Evolutionary conservation across 1,284 basidiomycete genomes (phyloP).

Genomic region (Neonothopanus nambi): DNA sequence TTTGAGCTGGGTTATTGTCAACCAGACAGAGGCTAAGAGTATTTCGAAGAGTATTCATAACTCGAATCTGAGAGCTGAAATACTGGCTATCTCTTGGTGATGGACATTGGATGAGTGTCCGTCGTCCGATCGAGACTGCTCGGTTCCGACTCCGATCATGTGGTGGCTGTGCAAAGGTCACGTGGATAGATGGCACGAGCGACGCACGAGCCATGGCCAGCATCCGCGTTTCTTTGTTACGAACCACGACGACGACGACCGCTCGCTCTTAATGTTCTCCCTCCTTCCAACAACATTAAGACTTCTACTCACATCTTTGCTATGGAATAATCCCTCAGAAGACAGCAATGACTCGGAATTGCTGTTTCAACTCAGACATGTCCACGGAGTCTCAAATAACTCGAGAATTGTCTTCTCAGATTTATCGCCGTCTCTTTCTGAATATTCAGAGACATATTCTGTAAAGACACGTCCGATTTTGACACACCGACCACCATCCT

Average conservation of each 20-base stretch:
- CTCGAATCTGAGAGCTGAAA: too few relatives aligned
- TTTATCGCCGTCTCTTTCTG: constrained; percentile 29
- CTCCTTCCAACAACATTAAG: constrained; percentile 7
- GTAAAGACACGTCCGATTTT: constrained; percentile 40
- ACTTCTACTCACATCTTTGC: constrained; percentile 4
- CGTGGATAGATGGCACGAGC: too few relatives aligned
- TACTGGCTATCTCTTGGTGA: too few relatives aligned
- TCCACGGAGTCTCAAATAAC: constrained; percentile 56
- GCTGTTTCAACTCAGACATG: constrained; percentile 64
- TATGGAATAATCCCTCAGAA: constrained; percentile 4
- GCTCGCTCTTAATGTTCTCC: constrained; percentile 1
- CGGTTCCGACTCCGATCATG: too few relatives aligned
- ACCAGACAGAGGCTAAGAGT: constrained; percentile 35
- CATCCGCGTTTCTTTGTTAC: background rate
- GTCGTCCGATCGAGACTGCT: too few relatives aligned
- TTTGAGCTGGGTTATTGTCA: constrained; percentile 38
- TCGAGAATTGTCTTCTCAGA: constrained; percentile 63
- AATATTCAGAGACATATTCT: constrained; percentile 30
- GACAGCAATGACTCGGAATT: constrained; percentile 24
- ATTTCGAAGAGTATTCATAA: too few relatives aligned
- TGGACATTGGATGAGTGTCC: too few relatives aligned
- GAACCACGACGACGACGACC: background rate
- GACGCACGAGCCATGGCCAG: too few relatives aligned
- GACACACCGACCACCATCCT: constrained; percentile 52
- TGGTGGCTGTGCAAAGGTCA: too few relatives aligned